Conservation (phyloP, 2,329 filamentous ascomycete genomes). For the Fusarium marasasianum region DNA sequence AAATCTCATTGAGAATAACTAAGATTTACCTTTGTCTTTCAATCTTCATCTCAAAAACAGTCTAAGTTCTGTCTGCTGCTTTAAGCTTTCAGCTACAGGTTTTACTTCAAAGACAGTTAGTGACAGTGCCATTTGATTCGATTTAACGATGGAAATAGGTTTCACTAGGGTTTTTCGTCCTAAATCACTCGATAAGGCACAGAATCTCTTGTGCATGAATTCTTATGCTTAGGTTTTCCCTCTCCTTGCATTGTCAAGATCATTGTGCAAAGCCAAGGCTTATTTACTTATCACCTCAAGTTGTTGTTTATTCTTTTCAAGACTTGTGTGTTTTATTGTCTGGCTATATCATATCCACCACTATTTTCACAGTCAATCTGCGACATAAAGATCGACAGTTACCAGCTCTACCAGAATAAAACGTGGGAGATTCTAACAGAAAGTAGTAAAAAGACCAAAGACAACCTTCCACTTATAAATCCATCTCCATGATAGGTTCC, state of each 20-base stretch:
- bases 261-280: neutral
- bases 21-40: neutral
- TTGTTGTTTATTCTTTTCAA: neutral
- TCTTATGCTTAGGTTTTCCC: too few species aligned
- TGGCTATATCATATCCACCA: neutral
- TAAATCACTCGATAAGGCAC: neutral
- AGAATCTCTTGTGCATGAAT: neutral
- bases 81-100: too few species aligned
- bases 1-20: accelerated
- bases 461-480: too few species aligned
- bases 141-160: neutral
- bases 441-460: neutral
- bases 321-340: neutral
- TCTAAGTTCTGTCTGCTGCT: too few species aligned
- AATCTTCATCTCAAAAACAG: too few species aligned
- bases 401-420: accelerated
- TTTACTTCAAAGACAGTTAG: too few species aligned
- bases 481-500: too few species aligned
- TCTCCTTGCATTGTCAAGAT: accelerated
- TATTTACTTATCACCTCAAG: neutral
- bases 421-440: neutral
- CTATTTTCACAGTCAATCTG: neutral
- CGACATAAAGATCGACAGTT: neutral
- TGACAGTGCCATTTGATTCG: neutral
- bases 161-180: neutral